Evolutionary conservation across 2,329 filamentous ascomycete species (phyloP).

Genomic region (Volutella citrinella): DNA sequence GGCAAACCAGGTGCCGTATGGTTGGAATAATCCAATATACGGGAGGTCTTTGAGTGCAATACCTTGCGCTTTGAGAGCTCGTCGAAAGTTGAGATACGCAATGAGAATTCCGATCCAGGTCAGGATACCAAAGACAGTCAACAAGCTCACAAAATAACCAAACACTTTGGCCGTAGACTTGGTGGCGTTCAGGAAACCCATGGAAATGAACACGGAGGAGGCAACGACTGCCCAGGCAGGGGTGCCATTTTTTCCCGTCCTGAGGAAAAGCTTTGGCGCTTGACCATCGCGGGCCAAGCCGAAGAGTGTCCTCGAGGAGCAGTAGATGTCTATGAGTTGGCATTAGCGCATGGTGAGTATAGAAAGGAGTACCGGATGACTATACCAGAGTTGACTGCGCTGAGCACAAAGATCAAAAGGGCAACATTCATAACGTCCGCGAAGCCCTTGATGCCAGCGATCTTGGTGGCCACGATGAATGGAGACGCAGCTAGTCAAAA

Average conservation of each 20-base stretch:
- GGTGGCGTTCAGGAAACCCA: constrained; percentile 39
- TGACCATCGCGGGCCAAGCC: too few relatives aligned
- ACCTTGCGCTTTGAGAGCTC: constrained; percentile 34
- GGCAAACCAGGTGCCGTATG: constrained; percentile 35
- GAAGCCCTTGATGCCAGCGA: constrained; percentile 60
- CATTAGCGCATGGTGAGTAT: too few relatives aligned
- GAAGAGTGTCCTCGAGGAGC: too few relatives aligned
- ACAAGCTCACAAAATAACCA: constrained; percentile 38
- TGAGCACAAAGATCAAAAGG: constrained; percentile 72
- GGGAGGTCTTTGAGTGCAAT: constrained; percentile 32
- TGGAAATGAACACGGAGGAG: constrained; percentile 31
- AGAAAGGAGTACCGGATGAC: too few relatives aligned
- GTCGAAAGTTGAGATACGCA: constrained; percentile 36
- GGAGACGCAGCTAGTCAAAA: constrained; percentile 60
- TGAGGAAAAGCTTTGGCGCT: too few relatives aligned
- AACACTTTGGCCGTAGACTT: constrained; percentile 34
- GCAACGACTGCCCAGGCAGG: constrained; percentile 37
- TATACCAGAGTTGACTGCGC: constrained; percentile 44
- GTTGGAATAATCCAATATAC: constrained; percentile 36
- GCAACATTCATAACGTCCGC: constrained; percentile 68
- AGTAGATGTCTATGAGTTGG: too few relatives aligned
- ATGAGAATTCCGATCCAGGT: constrained; percentile 39
- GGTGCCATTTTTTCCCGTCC: too few relatives aligned
- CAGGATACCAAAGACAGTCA: constrained; percentile 39
- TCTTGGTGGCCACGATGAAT: constrained; percentile 67